These are phyloP conservation scores for Candida buenavistaensis DNA, from an alignment of 1,139 yeast genomes.

Conservation along the genomic window DNA sequence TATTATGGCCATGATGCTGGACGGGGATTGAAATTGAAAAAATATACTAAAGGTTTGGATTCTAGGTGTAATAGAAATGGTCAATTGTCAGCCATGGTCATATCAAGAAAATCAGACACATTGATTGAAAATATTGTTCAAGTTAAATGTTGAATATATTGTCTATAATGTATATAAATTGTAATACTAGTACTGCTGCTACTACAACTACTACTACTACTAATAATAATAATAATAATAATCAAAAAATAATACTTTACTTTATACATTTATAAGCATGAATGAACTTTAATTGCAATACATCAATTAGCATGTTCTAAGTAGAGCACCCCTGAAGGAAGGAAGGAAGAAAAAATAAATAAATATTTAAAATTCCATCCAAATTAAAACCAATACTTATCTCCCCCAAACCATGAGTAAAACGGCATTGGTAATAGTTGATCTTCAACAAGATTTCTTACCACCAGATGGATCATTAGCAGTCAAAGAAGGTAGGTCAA, in stretches of 20 bases:
- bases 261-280: too few species aligned
- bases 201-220: too few species aligned
- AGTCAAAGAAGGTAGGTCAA: conserved; percentile 61
- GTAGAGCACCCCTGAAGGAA: too few species aligned
- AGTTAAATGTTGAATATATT: conserved; percentile 11
- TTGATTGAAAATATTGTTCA: conserved; percentile 12
- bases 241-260: background rate
- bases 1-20: conserved; percentile 91
- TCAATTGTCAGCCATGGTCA: conserved; percentile 61
- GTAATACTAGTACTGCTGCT: too few species aligned
- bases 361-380: background rate
- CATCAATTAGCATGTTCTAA: too few species aligned
- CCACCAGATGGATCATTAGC: conserved; percentile 79
- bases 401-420: conserved; percentile 4
- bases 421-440: conserved; percentile 68
- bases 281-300: too few species aligned
- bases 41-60: conserved; percentile 78
- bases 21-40: conserved; percentile 65
- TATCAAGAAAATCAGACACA: conserved; percentile 7
- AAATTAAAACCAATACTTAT: background rate
- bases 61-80: conserved; percentile 81
- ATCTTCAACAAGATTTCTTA: conserved; percentile 82
- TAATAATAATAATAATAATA: too few species aligned
- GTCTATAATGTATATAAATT: too few species aligned
- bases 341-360: background rate